These are phyloP conservation scores for Turritis glabra DNA, from an alignment of 345 rosid genomes.

Conservation along the genomic window DNA sequence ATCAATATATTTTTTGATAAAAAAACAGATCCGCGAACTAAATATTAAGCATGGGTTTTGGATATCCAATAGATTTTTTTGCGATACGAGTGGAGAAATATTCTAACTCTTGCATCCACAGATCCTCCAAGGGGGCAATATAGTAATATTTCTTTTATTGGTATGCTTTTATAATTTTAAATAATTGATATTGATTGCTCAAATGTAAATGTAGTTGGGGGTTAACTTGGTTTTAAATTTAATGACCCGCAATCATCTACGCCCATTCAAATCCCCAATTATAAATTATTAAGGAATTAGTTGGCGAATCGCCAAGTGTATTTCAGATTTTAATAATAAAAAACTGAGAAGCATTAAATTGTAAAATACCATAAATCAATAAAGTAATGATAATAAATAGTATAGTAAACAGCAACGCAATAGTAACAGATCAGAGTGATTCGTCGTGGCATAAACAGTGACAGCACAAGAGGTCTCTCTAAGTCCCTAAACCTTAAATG, in stretches of 20 bases:
- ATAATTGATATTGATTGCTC: slow-evolving; percentile 18
- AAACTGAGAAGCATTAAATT: slow-evolving; percentile 6
- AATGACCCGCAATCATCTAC: slow-evolving; percentile 24
- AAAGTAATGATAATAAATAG: too few species aligned
- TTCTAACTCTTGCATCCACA: neutral
- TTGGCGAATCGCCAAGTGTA: slow-evolving; percentile 30
- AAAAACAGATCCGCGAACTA: too few species aligned
- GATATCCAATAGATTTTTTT: too few species aligned
- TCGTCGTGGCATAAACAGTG: slow-evolving; percentile 24
- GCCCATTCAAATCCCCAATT: slow-evolving; percentile 5
- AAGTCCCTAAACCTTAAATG: slow-evolving; percentile 20
- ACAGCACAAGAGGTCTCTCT: slow-evolving; percentile 25
- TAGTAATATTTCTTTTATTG: neutral
- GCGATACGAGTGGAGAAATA: neutral
- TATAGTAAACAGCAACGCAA: neutral
- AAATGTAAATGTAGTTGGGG: slow-evolving; percentile 33
- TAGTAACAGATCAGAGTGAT: slow-evolving; percentile 11
- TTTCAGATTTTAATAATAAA: neutral
- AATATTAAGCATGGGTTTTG: too few species aligned
- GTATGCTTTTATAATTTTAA: neutral
- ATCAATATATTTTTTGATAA: too few species aligned
- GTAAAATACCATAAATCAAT: neutral
- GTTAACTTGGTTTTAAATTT: slow-evolving; percentile 28
- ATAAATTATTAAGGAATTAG: neutral
- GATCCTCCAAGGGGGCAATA: neutral